Evolutionary conservation across 805 yeast genomes (phyloP).

Genomic region (Ogataea populi-albae): DNA sequence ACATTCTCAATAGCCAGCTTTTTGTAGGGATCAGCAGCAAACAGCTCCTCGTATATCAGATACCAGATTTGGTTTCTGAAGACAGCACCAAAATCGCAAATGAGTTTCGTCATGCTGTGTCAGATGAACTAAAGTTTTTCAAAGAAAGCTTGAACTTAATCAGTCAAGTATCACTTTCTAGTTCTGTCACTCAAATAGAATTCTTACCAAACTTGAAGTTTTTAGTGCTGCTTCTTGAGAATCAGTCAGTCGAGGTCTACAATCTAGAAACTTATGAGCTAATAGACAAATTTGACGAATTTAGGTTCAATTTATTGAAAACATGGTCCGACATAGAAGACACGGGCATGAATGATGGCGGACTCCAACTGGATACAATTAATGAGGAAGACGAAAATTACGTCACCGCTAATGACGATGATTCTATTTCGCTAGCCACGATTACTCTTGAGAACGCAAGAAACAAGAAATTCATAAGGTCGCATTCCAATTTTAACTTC

Average conservation of each 20-base stretch:
- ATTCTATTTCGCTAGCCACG: slow-evolving; percentile 33
- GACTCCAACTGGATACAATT: slow-evolving; percentile 9
- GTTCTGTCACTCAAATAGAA: slow-evolving; percentile 32
- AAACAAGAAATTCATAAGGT: slow-evolving; percentile 6
- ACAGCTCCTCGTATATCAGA: slow-evolving; percentile 18
- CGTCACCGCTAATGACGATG: slow-evolving; percentile 20
- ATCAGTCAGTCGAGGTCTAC: slow-evolving; percentile 30
- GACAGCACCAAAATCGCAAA: slow-evolving; percentile 2
- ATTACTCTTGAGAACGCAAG: slow-evolving; percentile 15
- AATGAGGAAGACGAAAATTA: slow-evolving; percentile 26
- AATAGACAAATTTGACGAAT: slow-evolving; percentile 32
- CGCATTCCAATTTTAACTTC: slow-evolving; percentile 14
- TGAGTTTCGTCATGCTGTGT: not conserved
- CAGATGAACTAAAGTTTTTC: slow-evolving; percentile 4
- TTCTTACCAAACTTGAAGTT: slow-evolving; percentile 31
- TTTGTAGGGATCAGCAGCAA: slow-evolving; percentile 24
- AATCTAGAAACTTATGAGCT: slow-evolving; percentile 29
- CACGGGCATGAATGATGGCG: slow-evolving; percentile 3
- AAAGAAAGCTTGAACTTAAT: slow-evolving; percentile 20
- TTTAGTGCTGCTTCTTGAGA: slow-evolving; percentile 30
- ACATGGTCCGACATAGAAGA: slow-evolving; percentile 22
- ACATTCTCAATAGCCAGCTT: slow-evolving; percentile 16
- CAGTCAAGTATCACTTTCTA: slow-evolving; percentile 11
- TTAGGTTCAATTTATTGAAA: slow-evolving; percentile 31
- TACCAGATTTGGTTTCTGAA: slow-evolving; percentile 8